Conservation (phyloP, 2,329 filamentous ascomycete genomes). For the Epicoccum nigrum region DNA sequence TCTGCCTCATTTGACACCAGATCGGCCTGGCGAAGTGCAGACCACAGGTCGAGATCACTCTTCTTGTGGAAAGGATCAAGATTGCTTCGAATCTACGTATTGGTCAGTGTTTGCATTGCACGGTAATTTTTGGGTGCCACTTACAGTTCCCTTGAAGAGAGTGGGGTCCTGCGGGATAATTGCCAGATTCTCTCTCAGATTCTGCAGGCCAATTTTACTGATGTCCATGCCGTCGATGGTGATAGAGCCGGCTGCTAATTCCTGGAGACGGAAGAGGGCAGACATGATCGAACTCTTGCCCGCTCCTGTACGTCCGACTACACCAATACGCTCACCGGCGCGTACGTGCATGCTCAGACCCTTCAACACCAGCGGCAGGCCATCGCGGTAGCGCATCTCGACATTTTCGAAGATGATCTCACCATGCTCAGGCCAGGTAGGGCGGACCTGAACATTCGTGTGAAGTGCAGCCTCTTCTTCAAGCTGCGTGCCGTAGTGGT, state of each 20-base stretch:
- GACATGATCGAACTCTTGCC: conserved; percentile 86
- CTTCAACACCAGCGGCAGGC: conserved; percentile 57
- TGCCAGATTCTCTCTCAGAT: conserved; percentile 75
- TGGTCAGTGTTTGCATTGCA: background rate
- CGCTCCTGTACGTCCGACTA: conserved; percentile 81
- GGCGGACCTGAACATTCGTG: conserved; percentile 67
- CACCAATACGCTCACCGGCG: conserved; percentile 79
- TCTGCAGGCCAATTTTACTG: conserved; percentile 73
- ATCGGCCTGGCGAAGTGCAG: conserved; percentile 76
- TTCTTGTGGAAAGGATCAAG: conserved; percentile 82
- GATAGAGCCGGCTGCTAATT: conserved; percentile 56
- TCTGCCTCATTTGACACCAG: conserved; percentile 62
- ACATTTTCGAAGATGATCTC: conserved; percentile 63
- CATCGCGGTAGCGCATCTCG: conserved; percentile 59
- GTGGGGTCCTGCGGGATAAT: conserved; percentile 88
- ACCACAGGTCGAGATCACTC: conserved; percentile 78
- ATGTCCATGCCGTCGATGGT: conserved; percentile 63
- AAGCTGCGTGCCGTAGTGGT: conserved; percentile 85
- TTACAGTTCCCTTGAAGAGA: conserved; percentile 73
- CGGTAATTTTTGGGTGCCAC: background rate
- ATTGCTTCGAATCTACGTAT: conserved; percentile 68
- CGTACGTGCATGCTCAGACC: conserved; percentile 68
- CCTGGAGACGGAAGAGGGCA: conserved; percentile 74
- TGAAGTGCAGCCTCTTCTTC: conserved; percentile 89
- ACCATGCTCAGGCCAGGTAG: conserved; percentile 84